Evolutionary conservation across 1,284 basidiomycete genomes (phyloP), one percentile per base, ranked within the genome.

Genomic region (Boletus sp.): DNA sequence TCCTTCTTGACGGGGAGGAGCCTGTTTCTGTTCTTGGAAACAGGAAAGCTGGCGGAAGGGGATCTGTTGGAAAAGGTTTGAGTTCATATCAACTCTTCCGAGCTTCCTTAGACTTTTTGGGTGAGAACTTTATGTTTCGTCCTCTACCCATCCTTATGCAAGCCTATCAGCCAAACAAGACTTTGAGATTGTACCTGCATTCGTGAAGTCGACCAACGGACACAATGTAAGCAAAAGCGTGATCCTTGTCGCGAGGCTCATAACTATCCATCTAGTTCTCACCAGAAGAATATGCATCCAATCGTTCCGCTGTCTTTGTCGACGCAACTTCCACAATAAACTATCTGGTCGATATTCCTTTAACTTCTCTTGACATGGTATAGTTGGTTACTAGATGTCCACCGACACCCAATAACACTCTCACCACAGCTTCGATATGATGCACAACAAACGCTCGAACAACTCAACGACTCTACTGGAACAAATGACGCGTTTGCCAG

Each of bases 71-170:
- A 18, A 83, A 81, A 56, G 89, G 91, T 1, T 73, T 94, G 65
- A 94, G 91, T 63, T 92, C 90, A 37, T 95, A 94, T 73, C 94
- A 95, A 70, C 76, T 94, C 36, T 94, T 95, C 74, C 84, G 89
- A 60, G 91, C 89, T 49, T 85, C 85, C 4, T 71, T 96, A 60
- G 90, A 93, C 67, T 88, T 92, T 68, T 71, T 95, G 31, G 80
- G 89, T 91, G 65, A 61, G 84, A 12, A 24, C 33, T 8, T 51
- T 46, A 51, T 31, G 35, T 11, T 46, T 45, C 20, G 7, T 54
- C 15, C 11, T 50, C 37, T 39, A n/a, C 41, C 1, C 9, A 22
- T 55, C 48, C 52, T 69, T 11, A 67, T 43, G 59, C 51, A 11
- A 27, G 48, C 45, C 47, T 44, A 29, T 13, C 59, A 92, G 91